Percentiles rank a stretch among this genome's conserved stretches.
phyloP scores from a whole-genome alignment of 169 alveolate species.

The Cryptosporidium meleagridis region DNA sequence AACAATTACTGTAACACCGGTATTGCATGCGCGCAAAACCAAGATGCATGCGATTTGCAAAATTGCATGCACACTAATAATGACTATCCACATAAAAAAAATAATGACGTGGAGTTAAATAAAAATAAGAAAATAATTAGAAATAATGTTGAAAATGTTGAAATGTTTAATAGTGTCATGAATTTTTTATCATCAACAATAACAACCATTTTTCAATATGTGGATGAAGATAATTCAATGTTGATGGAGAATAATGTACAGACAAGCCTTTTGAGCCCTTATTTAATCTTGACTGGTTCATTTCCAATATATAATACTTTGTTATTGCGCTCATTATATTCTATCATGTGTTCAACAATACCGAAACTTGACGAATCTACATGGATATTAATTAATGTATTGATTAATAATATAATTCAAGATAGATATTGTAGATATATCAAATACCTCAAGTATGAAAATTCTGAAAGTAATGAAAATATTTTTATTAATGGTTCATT shows the following conservation, averaged over 20 bases:
- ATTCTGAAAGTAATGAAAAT: background rate
- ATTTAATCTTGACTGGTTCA: conserved; percentile 9
- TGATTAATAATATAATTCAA: conserved; percentile 4
- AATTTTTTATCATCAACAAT: conserved; percentile 55
- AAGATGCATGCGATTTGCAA: background rate
- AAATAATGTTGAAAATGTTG: background rate
- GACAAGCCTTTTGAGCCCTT: conserved; percentile 29
- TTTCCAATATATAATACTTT: conserved; percentile 46
- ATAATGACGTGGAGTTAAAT: conserved; percentile 10
- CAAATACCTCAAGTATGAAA: conserved; percentile 16
- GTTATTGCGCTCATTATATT: conserved; percentile 35
- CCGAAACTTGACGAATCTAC: conserved; percentile 61
- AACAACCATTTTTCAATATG: conserved; percentile 30
- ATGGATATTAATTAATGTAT: conserved; percentile 31
- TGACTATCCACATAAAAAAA: background rate
- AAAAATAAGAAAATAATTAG: background rate
- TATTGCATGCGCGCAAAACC: conserved; percentile 8
- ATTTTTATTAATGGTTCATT: background rate
- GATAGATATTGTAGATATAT: background rate
- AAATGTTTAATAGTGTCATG: conserved; percentile 25
- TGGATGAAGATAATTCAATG: background rate
- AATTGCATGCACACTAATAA: background rate
- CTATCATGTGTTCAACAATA: conserved; percentile 42
- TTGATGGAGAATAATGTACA: conserved; percentile 8
- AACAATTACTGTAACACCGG: background rate